phyloP scores from a whole-genome alignment of 139 green algal species.

The Nannochloris sp. region DNA sequence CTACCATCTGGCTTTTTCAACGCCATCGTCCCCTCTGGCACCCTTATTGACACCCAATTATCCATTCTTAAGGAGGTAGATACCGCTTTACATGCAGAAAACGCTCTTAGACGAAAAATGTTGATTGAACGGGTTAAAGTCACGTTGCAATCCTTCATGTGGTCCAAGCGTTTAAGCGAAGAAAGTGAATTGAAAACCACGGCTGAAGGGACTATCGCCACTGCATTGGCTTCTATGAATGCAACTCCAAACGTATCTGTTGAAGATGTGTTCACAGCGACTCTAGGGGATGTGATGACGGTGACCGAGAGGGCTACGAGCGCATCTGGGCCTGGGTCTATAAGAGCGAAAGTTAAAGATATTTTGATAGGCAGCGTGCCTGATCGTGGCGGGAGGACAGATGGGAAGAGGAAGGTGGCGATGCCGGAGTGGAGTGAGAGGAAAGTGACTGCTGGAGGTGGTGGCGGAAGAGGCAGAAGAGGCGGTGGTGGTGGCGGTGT shows the following conservation, averaged over 20 bases:
- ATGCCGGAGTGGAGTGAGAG: too few species aligned
- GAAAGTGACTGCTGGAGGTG: too few species aligned
- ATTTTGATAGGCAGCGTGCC: constrained; percentile 57
- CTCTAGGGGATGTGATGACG: constrained; percentile 28
- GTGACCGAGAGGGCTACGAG: constrained; percentile 29
- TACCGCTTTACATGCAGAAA: constrained; percentile 29
- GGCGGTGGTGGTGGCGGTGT: too few species aligned
- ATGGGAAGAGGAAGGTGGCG: too few species aligned
- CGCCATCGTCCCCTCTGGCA: constrained; percentile 18
- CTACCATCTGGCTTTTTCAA: constrained; percentile 31
- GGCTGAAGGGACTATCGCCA: constrained; percentile 13
- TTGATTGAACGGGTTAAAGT: constrained; percentile 57
- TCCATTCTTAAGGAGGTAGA: constrained; percentile 34
- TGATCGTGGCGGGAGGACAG: constrained; percentile 46
- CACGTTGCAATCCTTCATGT: constrained; percentile 52
- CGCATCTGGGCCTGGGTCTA: constrained; percentile 10
- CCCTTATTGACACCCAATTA: constrained; percentile 27
- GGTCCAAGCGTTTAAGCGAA: constrained; percentile 31
- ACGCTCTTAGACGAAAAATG: constrained; percentile 46
- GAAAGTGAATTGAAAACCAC: constrained; percentile 12
- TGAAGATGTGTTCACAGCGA: constrained; percentile 15
- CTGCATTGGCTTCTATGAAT: constrained; percentile 13
- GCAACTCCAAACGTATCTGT: constrained; percentile 11
- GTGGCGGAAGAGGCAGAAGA: too few species aligned
- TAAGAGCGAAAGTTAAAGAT: constrained; percentile 30